Evolutionary conservation across 495 filamentous ascomycete genomes (phyloP).

Genomic region (Penicillium turbatum): DNA sequence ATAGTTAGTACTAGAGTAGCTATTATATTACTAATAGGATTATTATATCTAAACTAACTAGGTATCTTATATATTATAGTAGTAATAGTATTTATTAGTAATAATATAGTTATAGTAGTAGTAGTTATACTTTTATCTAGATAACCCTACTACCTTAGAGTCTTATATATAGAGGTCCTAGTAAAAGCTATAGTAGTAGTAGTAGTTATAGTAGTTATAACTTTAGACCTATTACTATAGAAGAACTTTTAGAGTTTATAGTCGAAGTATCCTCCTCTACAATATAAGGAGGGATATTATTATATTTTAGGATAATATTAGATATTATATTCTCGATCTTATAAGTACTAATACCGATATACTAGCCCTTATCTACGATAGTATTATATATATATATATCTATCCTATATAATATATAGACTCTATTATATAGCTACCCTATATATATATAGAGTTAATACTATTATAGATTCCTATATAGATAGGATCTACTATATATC

Average conservation of each 20-base stretch:
- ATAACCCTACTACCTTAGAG: slow-evolving; percentile 67
- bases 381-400: slow-evolving; percentile 88
- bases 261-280: slow-evolving; percentile 71
- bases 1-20: slow-evolving; percentile 11
- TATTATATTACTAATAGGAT: slow-evolving; percentile 38
- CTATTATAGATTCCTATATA: slow-evolving; percentile 93
- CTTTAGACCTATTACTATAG: slow-evolving; percentile 78
- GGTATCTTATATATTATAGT: slow-evolving; percentile 83
- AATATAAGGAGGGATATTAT: slow-evolving; percentile 70
- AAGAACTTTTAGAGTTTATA: slow-evolving; percentile 94
- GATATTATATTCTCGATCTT: slow-evolving; percentile 78
- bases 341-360: slow-evolving; percentile 79
- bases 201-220: slow-evolving; percentile 58
- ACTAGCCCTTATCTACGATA: slow-evolving; percentile 83
- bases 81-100: slow-evolving; percentile 54
- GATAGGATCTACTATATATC: slow-evolving; percentile 91
- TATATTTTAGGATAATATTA: slow-evolving; percentile 79
- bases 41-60: slow-evolving; percentile 58
- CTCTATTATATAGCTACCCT: slow-evolving; percentile 93
- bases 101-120: slow-evolving; percentile 44
- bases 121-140: slow-evolving; percentile 59
- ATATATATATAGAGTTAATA: slow-evolving; percentile 81
- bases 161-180: slow-evolving; percentile 80
- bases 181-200: slow-evolving; percentile 56
- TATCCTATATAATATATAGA: slow-evolving; percentile 85